Conservation (phyloP, 2,329 filamentous ascomycete species). For the Pleomassaria siparia region DNA sequence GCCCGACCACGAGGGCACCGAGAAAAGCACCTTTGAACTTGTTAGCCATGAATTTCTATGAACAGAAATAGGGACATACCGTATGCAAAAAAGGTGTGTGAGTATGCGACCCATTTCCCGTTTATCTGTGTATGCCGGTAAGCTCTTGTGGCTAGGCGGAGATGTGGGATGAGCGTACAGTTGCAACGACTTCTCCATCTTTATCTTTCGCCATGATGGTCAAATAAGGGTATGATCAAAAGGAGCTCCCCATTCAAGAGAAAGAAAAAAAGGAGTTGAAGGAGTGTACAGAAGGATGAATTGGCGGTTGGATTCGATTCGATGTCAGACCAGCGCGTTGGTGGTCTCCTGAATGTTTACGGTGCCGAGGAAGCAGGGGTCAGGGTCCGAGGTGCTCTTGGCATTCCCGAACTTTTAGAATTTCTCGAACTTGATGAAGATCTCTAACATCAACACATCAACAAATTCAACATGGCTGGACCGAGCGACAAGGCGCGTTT, state of each 20-base stretch:
- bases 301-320: conserved; percentile 8
- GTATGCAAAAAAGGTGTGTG: conserved; percentile 83
- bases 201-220: conserved; percentile 61
- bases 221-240: conserved; percentile 6
- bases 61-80: conserved; percentile 47
- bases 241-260: conserved; percentile 17
- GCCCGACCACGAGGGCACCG: conserved; percentile 79
- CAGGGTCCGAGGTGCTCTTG: conserved; percentile 8
- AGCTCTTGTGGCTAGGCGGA: conserved; percentile 21
- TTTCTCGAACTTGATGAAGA: conserved; percentile 11
- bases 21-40: conserved; percentile 70
- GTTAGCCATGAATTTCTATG: conserved; percentile 11
- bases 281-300: conserved; percentile 26
- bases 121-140: conserved; percentile 60
- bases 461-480: conserved; percentile 64
- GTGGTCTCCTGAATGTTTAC: conserved; percentile 33
- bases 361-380: conserved; percentile 1
- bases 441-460: conserved; percentile 9
- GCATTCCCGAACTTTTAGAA: conserved; percentile 10
- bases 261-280: conserved; percentile 26
- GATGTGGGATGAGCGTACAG: conserved; percentile 44
- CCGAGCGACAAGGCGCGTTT: conserved; percentile 93
- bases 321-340: conserved; percentile 11
- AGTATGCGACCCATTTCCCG: conserved; percentile 87
- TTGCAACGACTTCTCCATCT: conserved; percentile 63